Evolutionary conservation across 202 grass and related monocot species (phyloP), one percentile per base, ranked within the genome.

Genomic region (Saccharum hybrid): DNA sequence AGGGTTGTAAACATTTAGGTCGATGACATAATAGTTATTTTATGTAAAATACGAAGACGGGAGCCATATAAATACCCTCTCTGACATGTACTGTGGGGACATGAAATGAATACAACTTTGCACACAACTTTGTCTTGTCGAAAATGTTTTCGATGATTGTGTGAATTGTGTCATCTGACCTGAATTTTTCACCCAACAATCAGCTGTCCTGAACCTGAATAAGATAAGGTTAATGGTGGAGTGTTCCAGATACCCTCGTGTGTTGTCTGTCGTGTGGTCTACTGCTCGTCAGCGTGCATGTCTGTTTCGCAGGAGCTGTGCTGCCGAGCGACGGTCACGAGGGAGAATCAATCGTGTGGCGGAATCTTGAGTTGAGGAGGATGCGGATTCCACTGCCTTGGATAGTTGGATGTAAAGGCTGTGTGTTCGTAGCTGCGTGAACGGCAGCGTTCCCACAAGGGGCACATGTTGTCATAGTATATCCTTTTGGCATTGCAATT

Each of bases 211-310:
- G 28, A 10, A 2, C 10, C 19, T 36, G 57, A 78, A 38, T 78
- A 78, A 38, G 83, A 72, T 81, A 59, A 5, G 16, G 18, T 22
- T 57, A 73, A 66, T 34, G 66, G 56, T 39, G 40, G 30, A 38
- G 60, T 80, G 59, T 34, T 80, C 56, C 26, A 40, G 71, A 18
- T 68, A 37, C 3, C 6, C 10, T 38, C 14, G 26, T 26, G 26
- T 26, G 26, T 38, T 22, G 2, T 54, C 16, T 52, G 15, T 18
- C 16, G 16, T 52, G 49, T 52, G 49, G 49, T 2, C 49, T 52
- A 7, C 45, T 0, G 18, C 48, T 19, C 51, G 8, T n/a, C 51
- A 56, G 51, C 51, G 51, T 56, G 0, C 18, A 56, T 56, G 51
- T 56, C 51, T n/a, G 16, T n/a, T 54, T 54, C 51, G 18, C 52